Evolutionary conservation across 345 rosid genomes (phyloP).

Genomic region (Alliaria petiolata): DNA sequence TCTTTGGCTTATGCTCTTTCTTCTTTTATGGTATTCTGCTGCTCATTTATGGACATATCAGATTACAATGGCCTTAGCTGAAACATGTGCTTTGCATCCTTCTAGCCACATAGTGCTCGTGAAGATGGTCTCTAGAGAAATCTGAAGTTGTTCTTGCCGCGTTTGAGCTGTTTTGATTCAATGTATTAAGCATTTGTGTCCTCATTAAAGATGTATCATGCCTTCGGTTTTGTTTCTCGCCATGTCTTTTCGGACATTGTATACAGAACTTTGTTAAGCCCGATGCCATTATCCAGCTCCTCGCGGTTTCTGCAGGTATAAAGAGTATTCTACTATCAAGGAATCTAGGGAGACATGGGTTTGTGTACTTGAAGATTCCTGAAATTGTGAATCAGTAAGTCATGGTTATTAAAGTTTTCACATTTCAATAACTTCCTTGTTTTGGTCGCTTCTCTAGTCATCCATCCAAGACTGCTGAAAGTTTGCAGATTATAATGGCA

Average conservation of each 20-base stretch:
- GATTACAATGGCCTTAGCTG: background rate
- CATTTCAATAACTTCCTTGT: conserved; percentile 5
- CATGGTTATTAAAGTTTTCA: background rate
- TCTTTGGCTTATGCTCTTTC: background rate
- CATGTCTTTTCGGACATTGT: background rate
- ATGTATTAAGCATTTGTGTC: background rate
- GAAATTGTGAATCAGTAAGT: conserved; percentile 19
- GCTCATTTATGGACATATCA: background rate
- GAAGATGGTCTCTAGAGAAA: background rate
- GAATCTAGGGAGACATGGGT: background rate
- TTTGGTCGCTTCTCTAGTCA: conserved; percentile 8
- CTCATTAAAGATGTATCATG: background rate
- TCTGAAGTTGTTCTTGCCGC: background rate
- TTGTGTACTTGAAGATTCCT: conserved; percentile 20
- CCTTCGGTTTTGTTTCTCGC: background rate
- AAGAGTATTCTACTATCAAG: background rate
- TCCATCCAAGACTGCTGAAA: conserved; percentile 5
- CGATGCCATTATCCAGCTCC: background rate
- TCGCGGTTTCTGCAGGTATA: background rate
- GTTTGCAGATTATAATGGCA: background rate
- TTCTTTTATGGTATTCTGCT: background rate
- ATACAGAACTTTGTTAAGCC: background rate
- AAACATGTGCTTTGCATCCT: conserved; percentile 1
- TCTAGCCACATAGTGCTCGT: background rate
- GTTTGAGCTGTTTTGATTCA: background rate